These are phyloP conservation scores for Trichosporon asahii DNA, from an alignment of 1,284 basidiomycete species.

Conservation along the genomic window DNA sequence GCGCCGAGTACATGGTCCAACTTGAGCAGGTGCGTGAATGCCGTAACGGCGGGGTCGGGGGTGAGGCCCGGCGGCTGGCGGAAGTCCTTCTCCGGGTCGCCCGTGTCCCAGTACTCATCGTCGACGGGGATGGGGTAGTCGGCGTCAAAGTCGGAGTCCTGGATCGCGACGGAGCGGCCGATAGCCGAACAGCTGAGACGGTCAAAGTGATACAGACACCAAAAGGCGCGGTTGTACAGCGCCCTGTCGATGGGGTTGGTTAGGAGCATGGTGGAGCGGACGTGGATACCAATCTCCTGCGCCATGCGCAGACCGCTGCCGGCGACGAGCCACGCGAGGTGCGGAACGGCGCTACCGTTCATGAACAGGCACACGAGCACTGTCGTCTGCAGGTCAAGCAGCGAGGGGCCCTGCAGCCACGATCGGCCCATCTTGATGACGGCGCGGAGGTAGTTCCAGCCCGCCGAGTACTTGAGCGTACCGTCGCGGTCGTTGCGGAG, in stretches of 20 bases:
- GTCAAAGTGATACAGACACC: slow-evolving; percentile 57
- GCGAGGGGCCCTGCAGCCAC: slow-evolving; percentile 58
- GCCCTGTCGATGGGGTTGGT: slow-evolving; percentile 58
- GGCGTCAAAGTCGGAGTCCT: slow-evolving; percentile 79
- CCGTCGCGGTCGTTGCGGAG: slow-evolving; percentile 37
- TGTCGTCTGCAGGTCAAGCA: slow-evolving; percentile 72
- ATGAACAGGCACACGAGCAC: slow-evolving; percentile 51
- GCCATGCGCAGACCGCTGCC: slow-evolving; percentile 68
- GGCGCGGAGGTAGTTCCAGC: slow-evolving; percentile 60
- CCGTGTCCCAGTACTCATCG: slow-evolving; percentile 72
- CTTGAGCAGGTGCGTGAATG: slow-evolving; percentile 66
- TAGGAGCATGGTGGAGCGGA: slow-evolving; percentile 39
- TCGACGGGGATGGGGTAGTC: slow-evolving; percentile 76
- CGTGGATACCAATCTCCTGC: slow-evolving; percentile 51
- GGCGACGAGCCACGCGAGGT: slow-evolving; percentile 67
- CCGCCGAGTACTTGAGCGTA: slow-evolving; percentile 9
- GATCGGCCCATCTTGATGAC: slow-evolving; percentile 59
- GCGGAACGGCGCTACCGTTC: slow-evolving; percentile 63
- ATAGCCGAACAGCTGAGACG: slow-evolving; percentile 65
- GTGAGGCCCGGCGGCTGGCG: slow-evolving; percentile 59
- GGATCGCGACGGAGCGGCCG: slow-evolving; percentile 74
- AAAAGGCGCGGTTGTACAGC: slow-evolving; percentile 74
- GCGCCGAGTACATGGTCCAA: slow-evolving; percentile 69
- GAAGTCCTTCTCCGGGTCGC: slow-evolving; percentile 55
- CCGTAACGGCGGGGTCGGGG: slow-evolving; percentile 54